Evolutionary conservation across 2,329 filamentous ascomycete species (phyloP).

Genomic region (Ophiostoma australiae): DNA sequence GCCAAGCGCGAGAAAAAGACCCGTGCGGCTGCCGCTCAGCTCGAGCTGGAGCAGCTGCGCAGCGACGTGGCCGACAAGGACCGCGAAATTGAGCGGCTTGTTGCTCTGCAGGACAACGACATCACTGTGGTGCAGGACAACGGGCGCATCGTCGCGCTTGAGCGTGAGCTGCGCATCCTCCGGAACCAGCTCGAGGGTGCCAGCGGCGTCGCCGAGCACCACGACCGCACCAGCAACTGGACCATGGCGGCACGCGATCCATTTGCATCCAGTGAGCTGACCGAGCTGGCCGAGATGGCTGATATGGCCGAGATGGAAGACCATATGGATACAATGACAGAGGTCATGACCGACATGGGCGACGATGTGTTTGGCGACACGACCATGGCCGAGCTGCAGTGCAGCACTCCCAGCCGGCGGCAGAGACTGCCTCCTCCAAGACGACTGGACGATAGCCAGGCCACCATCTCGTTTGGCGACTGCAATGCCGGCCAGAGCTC

Average conservation of each 20-base stretch:
- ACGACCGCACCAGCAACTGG: conserved; percentile 42
- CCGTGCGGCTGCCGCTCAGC: conserved; percentile 38
- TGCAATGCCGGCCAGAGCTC: conserved; percentile 32
- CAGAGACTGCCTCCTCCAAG: not conserved
- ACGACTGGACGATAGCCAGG: conserved; percentile 23
- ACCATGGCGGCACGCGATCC: conserved; percentile 47
- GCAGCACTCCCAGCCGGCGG: conserved; percentile 46
- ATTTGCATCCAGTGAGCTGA: conserved; percentile 34
- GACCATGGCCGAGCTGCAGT: conserved; percentile 47
- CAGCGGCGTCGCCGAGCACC: not conserved
- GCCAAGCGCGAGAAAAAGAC: conserved; percentile 40
- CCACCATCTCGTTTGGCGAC: conserved; percentile 30
- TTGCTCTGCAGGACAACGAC: conserved; percentile 41
- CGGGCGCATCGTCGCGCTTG: conserved; percentile 36
- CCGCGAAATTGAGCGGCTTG: conserved; percentile 42
- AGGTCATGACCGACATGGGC: conserved; percentile 29
- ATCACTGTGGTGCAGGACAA: not conserved
- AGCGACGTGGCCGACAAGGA: conserved; percentile 48
- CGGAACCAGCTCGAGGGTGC: conserved; percentile 23
- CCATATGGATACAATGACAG: conserved; percentile 43
- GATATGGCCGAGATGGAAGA: not conserved
- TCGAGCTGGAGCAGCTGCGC: conserved; percentile 47
- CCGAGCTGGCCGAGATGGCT: not conserved
- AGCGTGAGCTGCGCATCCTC: conserved; percentile 36
- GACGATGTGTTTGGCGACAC: conserved; percentile 45